A percentile compares a stretch with the other conserved stretches of the same genome.
Evolutionary conservation across 2,329 filamentous ascomycete species (phyloP).

Genomic region (Cladosporium austrohemisphaericum): DNA sequence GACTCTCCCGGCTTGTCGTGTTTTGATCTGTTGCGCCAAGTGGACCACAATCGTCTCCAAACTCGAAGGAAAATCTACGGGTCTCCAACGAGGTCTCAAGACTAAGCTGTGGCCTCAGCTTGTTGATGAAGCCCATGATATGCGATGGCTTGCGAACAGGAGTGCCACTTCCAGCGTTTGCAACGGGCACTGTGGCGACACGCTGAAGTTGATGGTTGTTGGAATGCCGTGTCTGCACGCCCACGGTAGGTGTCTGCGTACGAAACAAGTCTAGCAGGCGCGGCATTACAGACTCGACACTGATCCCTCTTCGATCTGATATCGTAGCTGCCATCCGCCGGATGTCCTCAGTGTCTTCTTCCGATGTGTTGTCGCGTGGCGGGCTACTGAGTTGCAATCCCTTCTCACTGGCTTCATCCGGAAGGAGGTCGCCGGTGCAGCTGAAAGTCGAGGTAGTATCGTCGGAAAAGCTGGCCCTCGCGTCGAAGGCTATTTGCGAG

Average conservation of each 20-base stretch:
- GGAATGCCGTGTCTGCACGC: background rate
- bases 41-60: constrained; percentile 37
- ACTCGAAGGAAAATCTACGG: constrained; percentile 43
- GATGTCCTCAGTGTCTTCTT: constrained; percentile 34
- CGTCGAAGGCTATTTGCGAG: constrained; percentile 2
- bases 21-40: constrained; percentile 13
- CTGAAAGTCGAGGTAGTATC: constrained; percentile 36
- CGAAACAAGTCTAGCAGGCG: constrained; percentile 34
- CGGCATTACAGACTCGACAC: constrained; percentile 30
- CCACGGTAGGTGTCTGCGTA: background rate
- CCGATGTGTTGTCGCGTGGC: constrained; percentile 2
- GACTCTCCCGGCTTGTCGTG: constrained; percentile 14
- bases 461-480: constrained; percentile 24
- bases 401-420: constrained; percentile 26
- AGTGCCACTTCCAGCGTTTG: background rate
- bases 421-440: constrained; percentile 31
- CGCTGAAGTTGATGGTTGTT: background rate
- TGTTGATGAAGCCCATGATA: constrained; percentile 31
- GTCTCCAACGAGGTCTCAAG: constrained; percentile 18
- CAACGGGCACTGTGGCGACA: background rate
- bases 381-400: background rate
- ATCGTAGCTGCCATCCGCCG: constrained; percentile 34
- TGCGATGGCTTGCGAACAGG: constrained; percentile 17
- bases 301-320: constrained; percentile 35
- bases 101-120: constrained; percentile 25